A percentile compares a stretch with the other conserved stretches of the same genome.
Evolutionary conservation across 768 basidiomycete genomes (phyloP).

Genomic region (Kwoniella dendrophila): DNA sequence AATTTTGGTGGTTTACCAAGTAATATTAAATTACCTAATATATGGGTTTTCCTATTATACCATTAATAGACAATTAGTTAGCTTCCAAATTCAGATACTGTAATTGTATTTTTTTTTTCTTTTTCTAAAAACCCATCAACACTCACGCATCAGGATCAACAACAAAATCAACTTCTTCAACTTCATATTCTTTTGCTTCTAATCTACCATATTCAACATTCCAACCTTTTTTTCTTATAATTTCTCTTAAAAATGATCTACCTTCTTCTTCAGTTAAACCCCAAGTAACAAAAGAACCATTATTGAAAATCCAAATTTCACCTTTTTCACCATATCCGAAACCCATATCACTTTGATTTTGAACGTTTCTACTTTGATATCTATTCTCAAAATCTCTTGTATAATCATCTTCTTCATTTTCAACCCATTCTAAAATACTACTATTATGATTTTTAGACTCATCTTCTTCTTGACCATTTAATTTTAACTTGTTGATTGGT

Average conservation of each 20-base stretch:
- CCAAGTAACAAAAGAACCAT: constrained; percentile 90
- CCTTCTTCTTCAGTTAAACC: constrained; percentile 78
- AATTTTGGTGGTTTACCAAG: constrained; percentile 71
- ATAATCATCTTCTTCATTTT: constrained; percentile 59
- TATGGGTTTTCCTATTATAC: constrained; percentile 68
- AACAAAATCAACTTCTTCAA: constrained; percentile 90
- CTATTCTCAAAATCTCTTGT: constrained; percentile 21
- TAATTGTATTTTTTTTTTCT: no score
- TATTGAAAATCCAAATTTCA: constrained; percentile 84
- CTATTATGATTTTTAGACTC: no score
- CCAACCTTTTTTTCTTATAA: constrained; percentile 62
- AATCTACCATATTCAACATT: constrained; percentile 69
- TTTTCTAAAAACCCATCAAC: constrained; percentile 5
- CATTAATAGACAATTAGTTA: no score
- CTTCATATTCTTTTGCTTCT: constrained; percentile 66
- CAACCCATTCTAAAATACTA: constrained; percentile 63
- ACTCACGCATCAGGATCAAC: constrained; percentile 86
- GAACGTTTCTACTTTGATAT: neutral
- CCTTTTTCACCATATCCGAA: constrained; percentile 60
- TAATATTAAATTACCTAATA: constrained; percentile 90
- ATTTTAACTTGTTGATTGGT: constrained; percentile 12
- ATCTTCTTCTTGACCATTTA: no score
- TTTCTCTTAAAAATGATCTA: constrained; percentile 65
- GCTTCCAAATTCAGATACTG: constrained; percentile 21
- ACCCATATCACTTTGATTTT: constrained; percentile 16